A percentile compares a stretch with the other conserved stretches of the same genome.
Conservation (phyloP, 2,329 filamentous ascomycete species). For the Alternaria rosae region DNA sequence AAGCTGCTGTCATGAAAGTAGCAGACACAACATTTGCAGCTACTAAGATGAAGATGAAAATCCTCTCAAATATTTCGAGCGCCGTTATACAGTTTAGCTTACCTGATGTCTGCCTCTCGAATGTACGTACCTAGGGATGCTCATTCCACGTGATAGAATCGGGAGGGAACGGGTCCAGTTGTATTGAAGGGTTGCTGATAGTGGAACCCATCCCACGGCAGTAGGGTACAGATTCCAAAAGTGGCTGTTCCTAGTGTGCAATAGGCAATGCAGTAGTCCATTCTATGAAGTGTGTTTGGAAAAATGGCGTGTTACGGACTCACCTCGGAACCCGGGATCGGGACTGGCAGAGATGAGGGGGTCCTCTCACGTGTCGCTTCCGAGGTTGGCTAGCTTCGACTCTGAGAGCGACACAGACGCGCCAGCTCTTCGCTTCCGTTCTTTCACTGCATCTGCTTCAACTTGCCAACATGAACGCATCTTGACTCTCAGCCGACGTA, state of each 20-base stretch:
- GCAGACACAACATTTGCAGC: background rate
- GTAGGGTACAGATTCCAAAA: background rate
- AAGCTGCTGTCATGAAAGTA: background rate
- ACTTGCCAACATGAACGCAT: background rate
- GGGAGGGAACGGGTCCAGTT: background rate
- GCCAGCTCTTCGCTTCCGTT: background rate
- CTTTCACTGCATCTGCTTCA: background rate
- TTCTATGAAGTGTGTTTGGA: background rate
- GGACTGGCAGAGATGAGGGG: background rate
- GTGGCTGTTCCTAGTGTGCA: rapidly evolving
- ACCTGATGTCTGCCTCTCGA: background rate
- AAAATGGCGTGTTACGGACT: background rate
- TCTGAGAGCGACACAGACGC: background rate
- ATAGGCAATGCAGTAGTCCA: background rate
- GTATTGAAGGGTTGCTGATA: background rate
- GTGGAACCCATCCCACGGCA: background rate
- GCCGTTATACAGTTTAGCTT: background rate
- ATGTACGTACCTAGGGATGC: background rate
- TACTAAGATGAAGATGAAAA: background rate
- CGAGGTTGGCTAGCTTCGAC: background rate
- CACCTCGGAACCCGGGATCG: background rate
- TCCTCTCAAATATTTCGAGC: background rate
- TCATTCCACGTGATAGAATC: background rate
- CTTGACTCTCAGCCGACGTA: background rate
- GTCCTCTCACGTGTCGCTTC: background rate